phyloP scores from a whole-genome alignment of 2,329 filamentous ascomycete species.

The Cryphonectria japonica region DNA sequence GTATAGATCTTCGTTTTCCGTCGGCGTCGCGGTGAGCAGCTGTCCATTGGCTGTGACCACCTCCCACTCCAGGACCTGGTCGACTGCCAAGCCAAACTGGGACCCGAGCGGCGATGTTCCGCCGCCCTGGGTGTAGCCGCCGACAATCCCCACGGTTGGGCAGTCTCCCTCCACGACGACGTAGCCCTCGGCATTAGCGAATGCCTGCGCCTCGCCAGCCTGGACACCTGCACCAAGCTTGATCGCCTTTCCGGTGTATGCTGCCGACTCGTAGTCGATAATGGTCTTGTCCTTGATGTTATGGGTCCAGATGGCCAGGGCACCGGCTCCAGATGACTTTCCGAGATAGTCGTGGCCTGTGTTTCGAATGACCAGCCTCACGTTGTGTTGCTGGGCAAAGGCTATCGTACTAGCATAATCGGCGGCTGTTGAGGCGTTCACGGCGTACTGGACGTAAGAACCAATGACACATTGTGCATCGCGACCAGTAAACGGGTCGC shows the following conservation, averaged over 20 bases:
- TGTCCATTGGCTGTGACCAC: constrained; percentile 48
- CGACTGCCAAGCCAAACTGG: constrained; percentile 51
- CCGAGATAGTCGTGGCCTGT: constrained; percentile 57
- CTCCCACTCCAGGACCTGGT: constrained; percentile 50
- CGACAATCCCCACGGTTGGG: constrained; percentile 48
- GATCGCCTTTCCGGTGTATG: constrained; percentile 52
- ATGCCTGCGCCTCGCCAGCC: constrained; percentile 46
- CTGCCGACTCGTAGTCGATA: constrained; percentile 33
- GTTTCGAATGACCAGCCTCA: constrained; percentile 53
- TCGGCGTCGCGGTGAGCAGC: constrained; percentile 44
- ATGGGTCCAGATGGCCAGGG: constrained; percentile 52
- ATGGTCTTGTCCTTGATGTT: constrained; percentile 47
- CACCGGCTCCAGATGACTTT: constrained; percentile 55
- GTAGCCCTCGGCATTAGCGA: constrained; percentile 43
- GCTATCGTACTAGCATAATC: constrained; percentile 33
- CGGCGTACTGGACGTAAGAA: constrained; percentile 38
- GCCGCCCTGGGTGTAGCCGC: constrained; percentile 56
- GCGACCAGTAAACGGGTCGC: constrained; percentile 39
- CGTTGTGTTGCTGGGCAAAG: constrained; percentile 46
- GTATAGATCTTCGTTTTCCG: constrained; percentile 51
- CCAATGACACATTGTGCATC: constrained; percentile 44
- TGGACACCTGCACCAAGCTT: constrained; percentile 55
- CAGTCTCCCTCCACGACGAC: constrained; percentile 51
- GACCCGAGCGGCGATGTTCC: constrained; percentile 51
- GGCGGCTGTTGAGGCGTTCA: constrained; percentile 34